Evolutionary conservation across 768 basidiomycete genomes (phyloP), one percentile per base, ranked within the genome.

Genomic region (Chalciporus pseudorubinellus): DNA sequence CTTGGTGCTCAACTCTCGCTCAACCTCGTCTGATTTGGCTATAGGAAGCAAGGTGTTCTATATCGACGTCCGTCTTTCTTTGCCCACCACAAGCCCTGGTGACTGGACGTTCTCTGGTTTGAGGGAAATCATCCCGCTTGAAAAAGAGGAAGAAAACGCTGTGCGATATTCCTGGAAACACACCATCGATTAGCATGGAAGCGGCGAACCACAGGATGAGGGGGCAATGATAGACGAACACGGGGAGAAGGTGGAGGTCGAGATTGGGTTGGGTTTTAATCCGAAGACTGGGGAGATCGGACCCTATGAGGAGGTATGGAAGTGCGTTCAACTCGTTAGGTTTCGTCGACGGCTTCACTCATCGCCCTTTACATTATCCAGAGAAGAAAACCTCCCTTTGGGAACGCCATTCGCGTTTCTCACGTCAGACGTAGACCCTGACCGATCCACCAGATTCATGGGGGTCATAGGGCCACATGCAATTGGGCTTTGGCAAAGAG

Each of bases 251-350:
- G 18, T 51, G 3, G 51, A 55, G 10, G 50, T 66, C 10, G 57
- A 66, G 38, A 55, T 39, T 14, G 59, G 54, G 22, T 24, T 54
- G 14, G 52, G 56, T 28, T 1, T 54, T 4, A 50, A 52, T 36
- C 64, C 55, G 0, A 29, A 53, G 29, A 59, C 57, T 18, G 62
- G 62, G 9, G 38, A 46, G 34, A 31, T 51, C 16, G 52, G 45
- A 10, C 28, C 44, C 16, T 65, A 58, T 36, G 55, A 63, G 48
- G 63, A 66, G 16, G 45, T 58, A 14, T 60, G 59, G 56, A 51
- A 42, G 64, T 66, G 46, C 40, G 56, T 28, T 39, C 39, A 28
- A 16, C 22, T 33, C 18, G 10, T 19, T 3, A 24, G 44, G 8
- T 7, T 21, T 21, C n/a, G 1, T 18, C 19, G 20, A 10, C 7